Percentiles rank a stretch among this genome's conserved stretches.
Conservation (phyloP, 2,329 filamentous ascomycete genomes). For the Colletotrichum sp. region DNA sequence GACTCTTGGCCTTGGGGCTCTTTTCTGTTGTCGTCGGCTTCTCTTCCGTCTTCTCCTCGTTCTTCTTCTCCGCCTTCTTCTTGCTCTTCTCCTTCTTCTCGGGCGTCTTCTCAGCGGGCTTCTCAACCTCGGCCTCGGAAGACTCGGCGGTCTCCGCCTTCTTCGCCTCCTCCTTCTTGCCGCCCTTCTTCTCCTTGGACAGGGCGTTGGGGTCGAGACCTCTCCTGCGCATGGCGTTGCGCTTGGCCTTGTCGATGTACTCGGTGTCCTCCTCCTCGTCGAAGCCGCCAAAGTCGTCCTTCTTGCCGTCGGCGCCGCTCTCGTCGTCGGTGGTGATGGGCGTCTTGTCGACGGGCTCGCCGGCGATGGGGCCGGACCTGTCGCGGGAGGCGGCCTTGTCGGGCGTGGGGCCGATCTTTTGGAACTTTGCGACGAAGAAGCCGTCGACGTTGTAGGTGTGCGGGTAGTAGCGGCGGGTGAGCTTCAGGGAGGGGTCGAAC, state of each 20-base stretch:
- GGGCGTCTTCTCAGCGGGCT: slow-evolving; percentile 9
- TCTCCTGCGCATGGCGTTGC: slow-evolving; percentile 75
- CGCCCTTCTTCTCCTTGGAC: slow-evolving; percentile 32
- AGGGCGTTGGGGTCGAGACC: slow-evolving; percentile 73
- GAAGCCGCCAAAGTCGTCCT: slow-evolving; percentile 71
- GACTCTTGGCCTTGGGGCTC: slow-evolving; percentile 19
- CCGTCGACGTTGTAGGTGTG: slow-evolving; percentile 96
- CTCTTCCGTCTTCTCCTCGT: slow-evolving; percentile 16
- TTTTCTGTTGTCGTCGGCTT: neutral
- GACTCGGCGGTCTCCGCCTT: slow-evolving; percentile 24
- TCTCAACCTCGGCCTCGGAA: slow-evolving; percentile 11
- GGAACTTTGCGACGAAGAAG: slow-evolving; percentile 98
- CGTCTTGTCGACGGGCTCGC: slow-evolving; percentile 68
- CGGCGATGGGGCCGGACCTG: slow-evolving; percentile 36
- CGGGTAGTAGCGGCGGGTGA: slow-evolving; percentile 87
- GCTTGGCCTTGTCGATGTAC: slow-evolving; percentile 76
- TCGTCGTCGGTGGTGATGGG: slow-evolving; percentile 62
- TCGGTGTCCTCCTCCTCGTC: slow-evolving; percentile 75
- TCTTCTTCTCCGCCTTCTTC: neutral
- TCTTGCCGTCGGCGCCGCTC: slow-evolving; percentile 37
- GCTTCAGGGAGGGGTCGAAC: slow-evolving; percentile 84
- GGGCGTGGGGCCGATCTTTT: slow-evolving; percentile 84
- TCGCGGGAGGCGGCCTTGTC: slow-evolving; percentile 41
- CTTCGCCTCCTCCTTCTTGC: slow-evolving; percentile 4
- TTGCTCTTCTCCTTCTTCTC: slow-evolving; percentile 18